Evolutionary conservation across 148 eudicot genomes (phyloP).

Genomic region (Rhododendron mucronatum): DNA sequence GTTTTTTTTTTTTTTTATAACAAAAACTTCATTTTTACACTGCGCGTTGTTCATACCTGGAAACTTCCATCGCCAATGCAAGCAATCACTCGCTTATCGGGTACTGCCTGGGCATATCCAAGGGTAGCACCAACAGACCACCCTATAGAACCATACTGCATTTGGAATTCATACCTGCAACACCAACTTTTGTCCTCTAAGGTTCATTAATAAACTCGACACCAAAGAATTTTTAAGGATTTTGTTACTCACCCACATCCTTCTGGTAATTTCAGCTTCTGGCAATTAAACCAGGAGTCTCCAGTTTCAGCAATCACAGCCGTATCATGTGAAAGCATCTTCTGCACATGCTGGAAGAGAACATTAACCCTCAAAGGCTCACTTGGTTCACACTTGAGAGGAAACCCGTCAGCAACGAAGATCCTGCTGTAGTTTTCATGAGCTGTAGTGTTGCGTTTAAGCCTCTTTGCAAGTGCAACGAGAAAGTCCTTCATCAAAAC

Average conservation of each 20-base stretch:
- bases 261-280: conserved; percentile 13
- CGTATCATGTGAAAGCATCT: conserved; percentile 5
- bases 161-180: conserved; percentile 31
- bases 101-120: conserved; percentile 23
- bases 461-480: neutral
- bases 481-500: conserved; percentile 13
- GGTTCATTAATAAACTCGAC: neutral
- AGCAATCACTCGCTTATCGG: conserved; percentile 68
- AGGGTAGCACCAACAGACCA: conserved; percentile 32
- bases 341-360: conserved; percentile 12
- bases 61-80: conserved; percentile 98
- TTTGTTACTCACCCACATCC: conserved; percentile 11
- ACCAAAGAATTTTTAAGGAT: neutral
- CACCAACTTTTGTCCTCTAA: conserved; percentile 6
- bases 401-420: conserved; percentile 1
- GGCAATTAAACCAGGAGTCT: conserved; percentile 16
- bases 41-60: conserved; percentile 22
- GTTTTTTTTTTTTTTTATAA: neutral
- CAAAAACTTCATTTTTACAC: neutral
- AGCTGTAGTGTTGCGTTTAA: conserved; percentile 1
- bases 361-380: conserved; percentile 12
- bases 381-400: neutral
- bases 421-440: conserved; percentile 9
- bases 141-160: conserved; percentile 30
- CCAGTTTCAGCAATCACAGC: conserved; percentile 16